These are phyloP conservation scores for Quercus variabilis DNA, from an alignment of 306 rosid genomes.

Conservation along the genomic window DNA sequence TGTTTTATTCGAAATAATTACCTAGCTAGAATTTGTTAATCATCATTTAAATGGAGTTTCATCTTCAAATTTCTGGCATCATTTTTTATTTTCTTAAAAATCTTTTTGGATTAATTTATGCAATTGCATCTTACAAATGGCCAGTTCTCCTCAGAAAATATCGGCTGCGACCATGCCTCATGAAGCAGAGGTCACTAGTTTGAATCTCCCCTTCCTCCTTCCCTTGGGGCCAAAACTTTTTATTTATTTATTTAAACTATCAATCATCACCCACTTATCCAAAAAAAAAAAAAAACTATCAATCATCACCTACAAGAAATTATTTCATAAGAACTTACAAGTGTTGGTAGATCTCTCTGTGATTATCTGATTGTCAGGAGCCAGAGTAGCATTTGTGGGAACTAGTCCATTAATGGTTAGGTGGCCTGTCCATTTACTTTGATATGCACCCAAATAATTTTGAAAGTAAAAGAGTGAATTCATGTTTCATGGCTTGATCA, in stretches of 20 bases:
- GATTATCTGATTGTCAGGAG: not conserved
- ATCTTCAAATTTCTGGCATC: conserved; percentile 7
- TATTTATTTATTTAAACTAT: too few relatives aligned
- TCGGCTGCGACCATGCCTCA: too few relatives aligned
- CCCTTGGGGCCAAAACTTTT: too few relatives aligned
- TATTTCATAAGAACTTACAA: not conserved
- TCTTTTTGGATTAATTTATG: not conserved
- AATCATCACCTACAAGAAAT: not conserved
- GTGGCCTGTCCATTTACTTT: not conserved
- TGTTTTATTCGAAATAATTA: not conserved
- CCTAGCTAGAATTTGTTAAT: not conserved
- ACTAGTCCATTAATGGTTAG: not conserved
- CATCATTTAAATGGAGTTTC: not conserved
- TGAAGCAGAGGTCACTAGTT: too few relatives aligned
- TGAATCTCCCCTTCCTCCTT: too few relatives aligned
- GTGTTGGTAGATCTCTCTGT: not conserved
- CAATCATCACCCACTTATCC: too few relatives aligned
- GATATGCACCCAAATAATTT: not conserved
- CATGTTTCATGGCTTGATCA: conserved; percentile 6
- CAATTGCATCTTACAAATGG: not conserved
- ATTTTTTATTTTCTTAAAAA: not conserved
- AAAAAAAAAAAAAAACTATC: too few relatives aligned
- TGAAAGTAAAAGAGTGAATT: not conserved
- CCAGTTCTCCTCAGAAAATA: not conserved
- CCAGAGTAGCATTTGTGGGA: not conserved